These are phyloP conservation scores for Pyrus pyrifolia DNA, from an alignment of 306 rosid genomes.

Conservation along the genomic window DNA sequence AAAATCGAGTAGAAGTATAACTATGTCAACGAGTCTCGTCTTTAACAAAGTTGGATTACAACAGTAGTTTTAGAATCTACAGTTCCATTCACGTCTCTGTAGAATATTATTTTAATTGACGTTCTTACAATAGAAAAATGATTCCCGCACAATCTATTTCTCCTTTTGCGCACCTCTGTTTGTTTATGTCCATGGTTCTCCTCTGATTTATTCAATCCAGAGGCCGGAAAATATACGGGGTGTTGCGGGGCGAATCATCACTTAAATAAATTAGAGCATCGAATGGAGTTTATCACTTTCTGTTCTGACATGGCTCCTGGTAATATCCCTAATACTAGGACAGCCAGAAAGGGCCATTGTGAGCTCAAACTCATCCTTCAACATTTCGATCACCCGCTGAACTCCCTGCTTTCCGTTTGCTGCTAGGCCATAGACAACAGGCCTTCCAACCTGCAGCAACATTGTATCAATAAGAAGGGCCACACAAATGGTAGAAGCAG, in stretches of 20 bases:
- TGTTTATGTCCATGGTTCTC: too few species aligned
- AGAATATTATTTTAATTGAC: too few species aligned
- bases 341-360: slow-evolving; percentile 61
- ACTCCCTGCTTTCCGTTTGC: slow-evolving; percentile 54
- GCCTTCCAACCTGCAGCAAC: slow-evolving; percentile 49
- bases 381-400: slow-evolving; percentile 37
- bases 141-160: not conserved
- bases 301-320: slow-evolving; percentile 49
- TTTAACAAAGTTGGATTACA: not conserved
- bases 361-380: slow-evolving; percentile 55
- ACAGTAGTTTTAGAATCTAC: not conserved
- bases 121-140: too few species aligned
- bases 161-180: not conserved
- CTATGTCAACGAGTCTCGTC: not conserved
- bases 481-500: not conserved
- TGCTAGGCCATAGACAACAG: slow-evolving; percentile 44
- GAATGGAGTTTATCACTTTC: slow-evolving; percentile 26
- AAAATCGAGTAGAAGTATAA: not conserved
- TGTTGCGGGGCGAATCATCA: not conserved
- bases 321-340: slow-evolving; percentile 31
- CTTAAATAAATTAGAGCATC: slow-evolving; percentile 28
- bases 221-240: not conserved
- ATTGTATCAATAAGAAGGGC: not conserved
- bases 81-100: not conserved
- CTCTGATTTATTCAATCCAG: not conserved